phyloP scores from a whole-genome alignment of 2,329 filamentous ascomycete species.

The Colletotrichum sp. region DNA sequence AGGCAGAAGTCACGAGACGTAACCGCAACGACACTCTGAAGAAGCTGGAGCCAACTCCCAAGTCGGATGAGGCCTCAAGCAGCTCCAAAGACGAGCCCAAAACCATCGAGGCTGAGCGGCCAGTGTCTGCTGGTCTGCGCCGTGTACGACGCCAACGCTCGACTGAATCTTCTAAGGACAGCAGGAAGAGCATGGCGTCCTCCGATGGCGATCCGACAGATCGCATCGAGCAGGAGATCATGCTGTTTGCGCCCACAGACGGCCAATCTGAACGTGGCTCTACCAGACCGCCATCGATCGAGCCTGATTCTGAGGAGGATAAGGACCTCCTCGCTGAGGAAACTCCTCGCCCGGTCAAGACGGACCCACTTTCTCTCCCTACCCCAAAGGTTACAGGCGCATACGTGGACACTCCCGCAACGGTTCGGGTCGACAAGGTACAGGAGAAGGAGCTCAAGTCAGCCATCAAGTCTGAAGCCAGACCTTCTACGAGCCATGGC shows the following conservation, averaged over 20 bases:
- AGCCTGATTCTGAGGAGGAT: constrained; percentile 36
- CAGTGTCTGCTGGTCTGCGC: constrained; percentile 43
- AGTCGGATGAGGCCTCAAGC: neutral
- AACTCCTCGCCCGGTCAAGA: constrained; percentile 52
- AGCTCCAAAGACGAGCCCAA: neutral
- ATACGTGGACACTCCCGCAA: constrained; percentile 61
- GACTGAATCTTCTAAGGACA: constrained; percentile 52
- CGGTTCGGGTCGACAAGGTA: constrained; percentile 43
- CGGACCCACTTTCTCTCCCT: constrained; percentile 52
- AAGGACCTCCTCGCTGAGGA: constrained; percentile 38
- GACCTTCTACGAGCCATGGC: neutral
- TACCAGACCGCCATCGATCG: constrained; percentile 54
- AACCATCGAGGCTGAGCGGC: constrained; percentile 22
- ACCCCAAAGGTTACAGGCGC: constrained; percentile 61
- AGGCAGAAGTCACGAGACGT: neutral
- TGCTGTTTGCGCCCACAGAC: constrained; percentile 59
- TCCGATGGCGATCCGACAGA: constrained; percentile 60
- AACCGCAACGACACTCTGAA: neutral
- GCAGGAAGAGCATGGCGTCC: constrained; percentile 49
- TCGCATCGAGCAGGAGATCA: constrained; percentile 61
- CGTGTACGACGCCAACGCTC: constrained; percentile 46
- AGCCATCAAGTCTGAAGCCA: constrained; percentile 15
- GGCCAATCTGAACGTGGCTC: constrained; percentile 63
- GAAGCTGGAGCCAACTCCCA: neutral
- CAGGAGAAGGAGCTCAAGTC: constrained; percentile 27